Evolutionary conservation across 495 filamentous ascomycete species (phyloP), one percentile per base, ranked within the genome.

Genomic region (Pyronema omphalodes): DNA sequence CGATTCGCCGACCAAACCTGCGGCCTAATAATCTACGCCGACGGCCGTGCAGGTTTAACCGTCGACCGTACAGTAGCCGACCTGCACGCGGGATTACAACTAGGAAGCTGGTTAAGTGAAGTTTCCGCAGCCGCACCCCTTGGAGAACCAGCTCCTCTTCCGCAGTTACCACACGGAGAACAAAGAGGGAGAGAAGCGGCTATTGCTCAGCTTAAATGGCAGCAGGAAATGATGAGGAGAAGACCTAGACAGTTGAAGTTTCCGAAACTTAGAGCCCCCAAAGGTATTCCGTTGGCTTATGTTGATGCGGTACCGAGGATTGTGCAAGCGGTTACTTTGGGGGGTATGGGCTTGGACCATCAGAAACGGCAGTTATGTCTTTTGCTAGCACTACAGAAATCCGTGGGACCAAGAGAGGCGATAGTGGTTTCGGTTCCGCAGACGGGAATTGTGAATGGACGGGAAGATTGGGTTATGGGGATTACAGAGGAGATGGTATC

Each of bases 1-100:
- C 44, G 57, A 15, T 59, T 60, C 33, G 59, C 59, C 7, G 57
- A 60, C 18, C 54, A 54, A 23, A 61, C 57, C 11, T 19, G 9
- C 37, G 19, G 44, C 11, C 7, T 48, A 6, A 5, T 50, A 9
- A 35, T 55, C 50, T 55, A 37, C 41, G n/a, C 46, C 18, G 43
- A 36, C 15, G n/a, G 43, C 0, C 7, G 17, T 18, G 14, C 23
- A 7, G 43, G 33, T n/a, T n/a, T 39, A 3, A 12, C 44, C 3
- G 19, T 17, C 11, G 53, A 39, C n/a, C 29, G 48, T 14, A 49
- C 33, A 8, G 33, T 50, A 9, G 29, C 43, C 18, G n/a, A 39
- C 12, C 17, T 6, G 18, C 7, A 1, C 19, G 44, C n/a, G 14
- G 53, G 44, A n/a, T 43, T 55, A 11, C 43, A 37, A 35, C 23